These are phyloP conservation scores for Tetracladium marchalianum DNA, from an alignment of 495 filamentous ascomycete species.

Conservation along the genomic window DNA sequence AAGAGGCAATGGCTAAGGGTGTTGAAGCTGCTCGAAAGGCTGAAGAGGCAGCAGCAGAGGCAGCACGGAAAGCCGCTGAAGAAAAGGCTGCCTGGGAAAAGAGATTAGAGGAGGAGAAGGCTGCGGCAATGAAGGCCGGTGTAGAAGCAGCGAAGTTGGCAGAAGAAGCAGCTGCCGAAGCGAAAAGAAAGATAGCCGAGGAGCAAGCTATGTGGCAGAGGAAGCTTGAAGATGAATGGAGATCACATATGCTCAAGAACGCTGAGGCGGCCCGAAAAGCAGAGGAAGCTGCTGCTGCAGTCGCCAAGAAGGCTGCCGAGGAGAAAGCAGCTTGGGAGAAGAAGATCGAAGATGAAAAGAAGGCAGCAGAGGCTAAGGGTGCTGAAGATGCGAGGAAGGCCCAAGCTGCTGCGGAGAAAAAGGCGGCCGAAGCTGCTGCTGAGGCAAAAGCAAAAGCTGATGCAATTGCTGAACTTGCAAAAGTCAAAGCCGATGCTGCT, in stretches of 20 bases:
- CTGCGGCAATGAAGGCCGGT: background rate
- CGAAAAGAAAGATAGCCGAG: constrained; percentile 16
- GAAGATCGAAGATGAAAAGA: constrained; percentile 12
- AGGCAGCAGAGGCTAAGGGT: constrained; percentile 9
- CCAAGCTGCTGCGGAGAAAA: constrained; percentile 17
- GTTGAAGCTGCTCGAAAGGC: too few species aligned
- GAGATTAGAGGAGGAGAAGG: constrained; percentile 27
- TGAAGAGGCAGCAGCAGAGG: constrained; percentile 23
- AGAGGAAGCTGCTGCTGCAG: background rate
- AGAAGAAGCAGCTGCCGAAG: constrained; percentile 23
- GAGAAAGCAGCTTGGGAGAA: constrained; percentile 15
- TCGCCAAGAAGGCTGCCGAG: constrained; percentile 9
- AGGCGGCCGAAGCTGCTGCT: constrained; percentile 26
- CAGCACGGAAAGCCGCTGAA: constrained; percentile 35
- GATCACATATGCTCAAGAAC: background rate
- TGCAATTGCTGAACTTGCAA: constrained; percentile 22
- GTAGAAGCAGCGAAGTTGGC: constrained; percentile 17
- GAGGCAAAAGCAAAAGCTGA: constrained; percentile 25
- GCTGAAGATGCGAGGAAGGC: constrained; percentile 11
- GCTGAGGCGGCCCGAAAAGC: background rate
- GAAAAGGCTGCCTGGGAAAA: constrained; percentile 26
- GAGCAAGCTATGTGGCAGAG: constrained; percentile 25
- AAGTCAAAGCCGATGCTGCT: constrained; percentile 18
- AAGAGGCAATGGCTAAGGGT: constrained; percentile 1
- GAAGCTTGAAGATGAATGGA: constrained; percentile 19